phyloP scores from a whole-genome alignment of 179 eudicot genomes.

The Silene coronaria region DNA sequence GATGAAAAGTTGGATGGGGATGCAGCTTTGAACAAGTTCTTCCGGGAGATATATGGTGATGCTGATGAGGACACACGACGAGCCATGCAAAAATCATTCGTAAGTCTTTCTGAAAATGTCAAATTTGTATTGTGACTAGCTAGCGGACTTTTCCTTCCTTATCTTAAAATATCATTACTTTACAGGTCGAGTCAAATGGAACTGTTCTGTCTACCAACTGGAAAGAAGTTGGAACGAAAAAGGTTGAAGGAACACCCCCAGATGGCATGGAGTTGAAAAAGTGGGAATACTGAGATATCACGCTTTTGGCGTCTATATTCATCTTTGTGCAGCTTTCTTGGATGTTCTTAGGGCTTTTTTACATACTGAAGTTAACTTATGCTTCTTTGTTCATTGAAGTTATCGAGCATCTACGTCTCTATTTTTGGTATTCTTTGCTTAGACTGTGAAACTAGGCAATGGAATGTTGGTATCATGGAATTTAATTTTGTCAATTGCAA shows the following conservation, averaged over 20 bases:
- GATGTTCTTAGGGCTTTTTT: background rate
- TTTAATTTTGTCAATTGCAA: no score
- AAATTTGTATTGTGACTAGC: background rate
- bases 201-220: slow-evolving; percentile 93
- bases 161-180: background rate
- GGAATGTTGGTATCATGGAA: no score
- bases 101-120: slow-evolving; percentile 33
- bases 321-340: slow-evolving; percentile 24
- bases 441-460: background rate
- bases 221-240: slow-evolving; percentile 88
- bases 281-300: slow-evolving; percentile 52
- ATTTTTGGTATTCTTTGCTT: background rate
- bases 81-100: slow-evolving; percentile 96
- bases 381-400: slow-evolving; percentile 10
- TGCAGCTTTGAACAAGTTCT: slow-evolving; percentile 91
- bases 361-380: background rate
- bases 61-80: slow-evolving; percentile 90
- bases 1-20: slow-evolving; percentile 93
- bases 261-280: slow-evolving; percentile 97
- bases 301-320: background rate
- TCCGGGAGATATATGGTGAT: slow-evolving; percentile 67
- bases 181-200: slow-evolving; percentile 88
- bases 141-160: no score
- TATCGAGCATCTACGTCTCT: slow-evolving; percentile 13
- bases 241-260: slow-evolving; percentile 84